A percentile compares a stretch with the other conserved stretches of the same genome.
These are phyloP conservation scores for Wickerhamomyces queroliae DNA, from an alignment of 805 yeast species.

Conservation along the genomic window DNA sequence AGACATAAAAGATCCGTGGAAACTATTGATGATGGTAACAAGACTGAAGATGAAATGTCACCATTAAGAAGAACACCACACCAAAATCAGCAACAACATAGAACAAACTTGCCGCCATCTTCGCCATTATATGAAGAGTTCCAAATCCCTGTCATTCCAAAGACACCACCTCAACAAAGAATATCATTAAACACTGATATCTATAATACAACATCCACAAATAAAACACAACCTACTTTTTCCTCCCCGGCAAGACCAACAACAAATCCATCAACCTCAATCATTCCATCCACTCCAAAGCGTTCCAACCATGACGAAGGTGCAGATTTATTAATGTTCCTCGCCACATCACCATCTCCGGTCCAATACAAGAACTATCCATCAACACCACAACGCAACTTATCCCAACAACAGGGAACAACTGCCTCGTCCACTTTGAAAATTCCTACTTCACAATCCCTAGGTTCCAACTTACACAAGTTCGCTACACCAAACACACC, in stretches of 20 bases:
- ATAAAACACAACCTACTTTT: slow-evolving; percentile 18
- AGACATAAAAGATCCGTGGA: slow-evolving; percentile 16
- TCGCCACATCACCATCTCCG: slow-evolving; percentile 81
- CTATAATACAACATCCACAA: slow-evolving; percentile 21
- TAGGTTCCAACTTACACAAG: neutral
- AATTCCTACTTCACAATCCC: slow-evolving; percentile 1
- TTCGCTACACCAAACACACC: slow-evolving; percentile 22
- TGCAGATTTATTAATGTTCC: slow-evolving; percentile 72
- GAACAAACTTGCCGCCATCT: slow-evolving; percentile 16
- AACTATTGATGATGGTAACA: slow-evolving; percentile 17
- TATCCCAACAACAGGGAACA: slow-evolving; percentile 1
- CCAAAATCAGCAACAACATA: slow-evolving; percentile 1
- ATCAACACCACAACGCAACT: slow-evolving; percentile 16
- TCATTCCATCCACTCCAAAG: slow-evolving; percentile 19
- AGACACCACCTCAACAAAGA: slow-evolving; percentile 23
- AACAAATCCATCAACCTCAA: slow-evolving; percentile 5
- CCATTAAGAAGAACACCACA: neutral
- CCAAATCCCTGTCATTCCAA: slow-evolving; percentile 13
- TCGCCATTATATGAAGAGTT: slow-evolving; percentile 20
- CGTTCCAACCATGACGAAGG: slow-evolving; percentile 46
- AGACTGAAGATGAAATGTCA: slow-evolving; percentile 16
- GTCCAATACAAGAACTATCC: slow-evolving; percentile 19
- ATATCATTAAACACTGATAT: slow-evolving; percentile 17
- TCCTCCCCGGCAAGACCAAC: slow-evolving; percentile 14
- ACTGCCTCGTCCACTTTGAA: slow-evolving; percentile 7